These are phyloP conservation scores for Cutaneotrichosporon sp. DNA, from an alignment of 1,284 basidiomycete genomes.

Conservation along the genomic window DNA sequence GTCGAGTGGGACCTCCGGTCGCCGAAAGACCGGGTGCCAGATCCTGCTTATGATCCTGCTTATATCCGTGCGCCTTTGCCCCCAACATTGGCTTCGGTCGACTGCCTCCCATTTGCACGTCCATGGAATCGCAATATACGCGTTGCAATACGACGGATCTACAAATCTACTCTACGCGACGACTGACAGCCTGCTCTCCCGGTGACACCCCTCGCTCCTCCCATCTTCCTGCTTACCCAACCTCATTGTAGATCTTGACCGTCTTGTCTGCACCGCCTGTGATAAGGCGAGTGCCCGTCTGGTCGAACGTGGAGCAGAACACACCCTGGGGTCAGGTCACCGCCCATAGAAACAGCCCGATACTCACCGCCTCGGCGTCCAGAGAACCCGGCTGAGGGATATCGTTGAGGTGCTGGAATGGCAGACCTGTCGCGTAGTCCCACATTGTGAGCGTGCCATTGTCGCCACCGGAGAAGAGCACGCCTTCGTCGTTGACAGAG, in stretches of 20 bases:
- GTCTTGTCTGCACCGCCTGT: slow-evolving; percentile 98
- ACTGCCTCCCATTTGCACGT: too few species aligned
- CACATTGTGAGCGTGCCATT: slow-evolving; percentile 84
- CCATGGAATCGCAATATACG: too few species aligned
- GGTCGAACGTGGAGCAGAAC: slow-evolving; percentile 94
- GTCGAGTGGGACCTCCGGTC: too few species aligned
- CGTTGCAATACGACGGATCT: too few species aligned
- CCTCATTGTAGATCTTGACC: slow-evolving; percentile 62
- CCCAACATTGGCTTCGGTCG: too few species aligned
- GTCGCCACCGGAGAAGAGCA: slow-evolving; percentile 92
- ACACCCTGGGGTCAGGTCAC: slow-evolving; percentile 51
- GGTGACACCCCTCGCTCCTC: too few species aligned
- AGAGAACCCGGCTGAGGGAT: slow-evolving; percentile 94
- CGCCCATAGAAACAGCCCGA: too few species aligned
- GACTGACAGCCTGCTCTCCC: too few species aligned
- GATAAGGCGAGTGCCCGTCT: slow-evolving; percentile 88
- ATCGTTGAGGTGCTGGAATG: slow-evolving; percentile 92
- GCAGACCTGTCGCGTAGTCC: slow-evolving; percentile 91
- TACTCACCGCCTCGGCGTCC: slow-evolving; percentile 85
- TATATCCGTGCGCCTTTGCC: too few species aligned
- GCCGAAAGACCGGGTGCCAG: too few species aligned
- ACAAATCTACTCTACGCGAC: too few species aligned
- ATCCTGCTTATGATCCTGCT: too few species aligned
- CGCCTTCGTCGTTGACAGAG: slow-evolving; percentile 88
- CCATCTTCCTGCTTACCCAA: slow-evolving; percentile 36